A percentile compares a stretch with the other conserved stretches of the same genome.
phyloP scores from a whole-genome alignment of 176 grass and related monocot species.

The Avena eriantha region DNA sequence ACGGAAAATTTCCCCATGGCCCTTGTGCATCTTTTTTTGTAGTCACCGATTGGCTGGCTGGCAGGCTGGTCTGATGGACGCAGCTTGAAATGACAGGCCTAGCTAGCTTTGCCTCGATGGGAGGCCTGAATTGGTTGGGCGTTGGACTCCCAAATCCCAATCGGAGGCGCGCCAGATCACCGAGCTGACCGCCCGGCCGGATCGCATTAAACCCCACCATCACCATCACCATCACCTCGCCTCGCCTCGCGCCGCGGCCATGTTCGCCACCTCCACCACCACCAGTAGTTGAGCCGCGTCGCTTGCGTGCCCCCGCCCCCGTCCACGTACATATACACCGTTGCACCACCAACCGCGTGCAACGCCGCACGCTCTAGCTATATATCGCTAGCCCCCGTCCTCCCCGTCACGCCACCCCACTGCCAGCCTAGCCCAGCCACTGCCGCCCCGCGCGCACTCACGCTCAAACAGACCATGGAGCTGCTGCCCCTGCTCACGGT shows the following conservation, averaged over 20 bases:
- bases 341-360: slow-evolving; percentile 20
- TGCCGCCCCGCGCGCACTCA: too few species aligned
- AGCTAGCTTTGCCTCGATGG: background rate
- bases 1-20: too few species aligned
- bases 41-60: background rate
- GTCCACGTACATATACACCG: background rate
- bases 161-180: background rate
- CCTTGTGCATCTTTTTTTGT: too few species aligned
- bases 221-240: too few species aligned
- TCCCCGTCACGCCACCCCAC: background rate
- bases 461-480: slow-evolving; percentile 37
- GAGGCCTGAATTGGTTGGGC: background rate
- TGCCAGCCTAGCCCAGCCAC: background rate
- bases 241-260: background rate
- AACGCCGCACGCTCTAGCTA: background rate
- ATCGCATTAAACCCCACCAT: background rate
- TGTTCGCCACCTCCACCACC: background rate
- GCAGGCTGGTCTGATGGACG: background rate
- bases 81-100: background rate
- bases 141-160: background rate
- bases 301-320: background rate
- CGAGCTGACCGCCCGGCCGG: background rate
- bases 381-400: background rate
- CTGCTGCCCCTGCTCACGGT: slow-evolving; percentile 38
- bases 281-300: background rate